Percentiles rank a stretch among this genome's conserved stretches.
Conservation (phyloP, 2,329 filamentous ascomycete genomes). For the Botrytis fabae region DNA sequence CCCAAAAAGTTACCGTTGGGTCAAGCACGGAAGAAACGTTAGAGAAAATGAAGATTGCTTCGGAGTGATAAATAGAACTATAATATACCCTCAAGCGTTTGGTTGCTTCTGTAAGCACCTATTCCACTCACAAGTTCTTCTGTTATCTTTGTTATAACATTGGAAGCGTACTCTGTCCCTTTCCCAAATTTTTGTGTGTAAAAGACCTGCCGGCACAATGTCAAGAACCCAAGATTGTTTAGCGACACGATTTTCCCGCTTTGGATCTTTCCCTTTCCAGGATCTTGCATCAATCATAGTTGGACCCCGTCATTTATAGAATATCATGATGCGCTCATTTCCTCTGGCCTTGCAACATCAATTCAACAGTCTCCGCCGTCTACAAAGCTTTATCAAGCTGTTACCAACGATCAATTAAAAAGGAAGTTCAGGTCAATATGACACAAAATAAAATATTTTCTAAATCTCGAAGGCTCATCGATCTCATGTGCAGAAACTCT, state of each 20-base stretch:
- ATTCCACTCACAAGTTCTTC: not conserved
- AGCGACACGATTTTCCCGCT: not conserved
- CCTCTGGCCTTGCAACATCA: not conserved
- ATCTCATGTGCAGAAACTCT: not conserved
- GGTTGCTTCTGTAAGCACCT: conserved; percentile 14
- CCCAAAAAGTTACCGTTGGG: conserved; percentile 33
- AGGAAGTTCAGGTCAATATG: not conserved
- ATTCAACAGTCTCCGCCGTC: not conserved
- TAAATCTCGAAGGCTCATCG: not conserved
- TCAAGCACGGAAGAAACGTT: conserved; percentile 33
- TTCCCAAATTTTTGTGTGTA: not conserved
- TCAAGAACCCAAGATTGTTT: not conserved
- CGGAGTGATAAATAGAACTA: conserved; percentile 31
- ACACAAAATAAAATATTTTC: not conserved
- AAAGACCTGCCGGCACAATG: not conserved
- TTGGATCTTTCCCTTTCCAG: not conserved
- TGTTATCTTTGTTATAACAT: not conserved
- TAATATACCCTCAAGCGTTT: conserved; percentile 25
- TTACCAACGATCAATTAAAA: not conserved
- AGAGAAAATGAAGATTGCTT: conserved; percentile 33
- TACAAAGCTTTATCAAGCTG: not conserved
- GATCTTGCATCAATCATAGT: too few relatives aligned
- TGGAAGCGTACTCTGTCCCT: not conserved
- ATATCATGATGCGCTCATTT: not conserved
- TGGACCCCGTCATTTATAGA: not conserved